Base-by-base conservation (phyloP, 768 basidiomycete genomes). In the Lyophyllum atratum region DNA sequence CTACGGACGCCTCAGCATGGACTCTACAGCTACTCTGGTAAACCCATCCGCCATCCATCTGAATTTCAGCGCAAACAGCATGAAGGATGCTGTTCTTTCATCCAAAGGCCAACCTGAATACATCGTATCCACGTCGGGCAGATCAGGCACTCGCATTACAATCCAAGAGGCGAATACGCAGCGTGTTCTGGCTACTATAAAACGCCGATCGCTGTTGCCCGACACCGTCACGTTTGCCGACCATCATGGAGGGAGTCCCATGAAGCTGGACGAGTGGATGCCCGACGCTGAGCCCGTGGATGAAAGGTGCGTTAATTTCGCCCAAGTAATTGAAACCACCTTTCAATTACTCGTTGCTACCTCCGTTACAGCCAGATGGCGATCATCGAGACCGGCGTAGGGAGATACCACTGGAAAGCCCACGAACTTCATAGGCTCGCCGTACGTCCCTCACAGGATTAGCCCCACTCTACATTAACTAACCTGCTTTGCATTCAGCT, bases 61-160 rank as follows among this genome's bases (percentile, higher is more conserved):
- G 1, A 58, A 61, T 14, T 70, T 70, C 54, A 64, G 60, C 25
- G 64, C 59, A 19, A 51, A 61, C 25, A 66, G 67, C 44, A 55
- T 62, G 25, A 47, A 63, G 4, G 67, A 66, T 44, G 61, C 64
- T 2, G 49, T 53, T 9, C 39, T 70, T 9, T 59, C 56, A 34
- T 44, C 63, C 24, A 46, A 65, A 44, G 62, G 62, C n/a, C 54
- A 24, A 26, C 64, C 68, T 4, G 44, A 56, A 10, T 64, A 65
- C 28, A 55, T 33, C 10, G 58, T 70, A 3, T 62, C 66, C 2
- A 70, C 70, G 6, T 34, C 51, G 0, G 65, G 66, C 31, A 40
- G 42, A 15, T 56, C 61, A 4, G 64, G 51, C 7, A 53, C 54
- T 11, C 54, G 55, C 12, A 70, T 67, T 0, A 61, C 59, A 43